Percentiles rank a stretch among this genome's conserved stretches.
phyloP scores from a whole-genome alignment of 2,329 filamentous ascomycete genomes.

The Bisporella sp. region DNA sequence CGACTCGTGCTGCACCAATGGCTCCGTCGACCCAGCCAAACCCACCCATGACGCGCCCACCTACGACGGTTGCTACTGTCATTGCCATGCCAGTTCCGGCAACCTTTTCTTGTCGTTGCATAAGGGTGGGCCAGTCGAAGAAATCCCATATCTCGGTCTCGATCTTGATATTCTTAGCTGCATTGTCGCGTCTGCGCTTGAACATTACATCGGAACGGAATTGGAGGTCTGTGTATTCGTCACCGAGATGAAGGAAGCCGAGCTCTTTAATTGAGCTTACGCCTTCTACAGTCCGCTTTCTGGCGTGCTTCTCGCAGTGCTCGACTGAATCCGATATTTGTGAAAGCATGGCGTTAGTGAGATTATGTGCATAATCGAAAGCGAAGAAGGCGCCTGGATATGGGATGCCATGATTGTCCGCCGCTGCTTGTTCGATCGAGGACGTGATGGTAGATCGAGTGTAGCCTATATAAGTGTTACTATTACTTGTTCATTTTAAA shows the following conservation, averaged over 20 bases:
- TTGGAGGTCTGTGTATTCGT: constrained; percentile 70
- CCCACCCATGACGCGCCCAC: constrained; percentile 73
- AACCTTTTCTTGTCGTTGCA: constrained; percentile 90
- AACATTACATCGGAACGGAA: constrained; percentile 97
- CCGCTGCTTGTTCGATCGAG: constrained; percentile 72
- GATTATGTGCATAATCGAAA: constrained; percentile 87
- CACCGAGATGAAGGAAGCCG: constrained; percentile 79
- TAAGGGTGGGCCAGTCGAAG: constrained; percentile 74
- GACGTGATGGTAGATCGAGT: constrained; percentile 67
- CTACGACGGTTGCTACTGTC: constrained; percentile 81
- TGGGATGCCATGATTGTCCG: constrained; percentile 69
- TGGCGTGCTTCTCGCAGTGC: constrained; percentile 79
- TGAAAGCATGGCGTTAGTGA: constrained; percentile 86
- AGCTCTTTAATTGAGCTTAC: constrained; percentile 85
- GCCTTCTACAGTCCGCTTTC: constrained; percentile 66
- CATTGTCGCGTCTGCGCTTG: constrained; percentile 68
- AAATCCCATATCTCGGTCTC: constrained; percentile 89
- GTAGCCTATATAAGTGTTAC: constrained; percentile 31
- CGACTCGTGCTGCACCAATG: constrained; percentile 69
- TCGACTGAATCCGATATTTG: constrained; percentile 75
- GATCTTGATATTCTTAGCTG: constrained; percentile 80
- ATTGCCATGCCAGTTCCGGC: constrained; percentile 92
- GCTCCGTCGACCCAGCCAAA: constrained; percentile 86
- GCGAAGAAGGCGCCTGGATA: constrained; percentile 82
- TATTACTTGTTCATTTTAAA: no score